Base-by-base conservation (phyloP, 2,329 filamentous ascomycete genomes). In the Cladosporium sp. region DNA sequence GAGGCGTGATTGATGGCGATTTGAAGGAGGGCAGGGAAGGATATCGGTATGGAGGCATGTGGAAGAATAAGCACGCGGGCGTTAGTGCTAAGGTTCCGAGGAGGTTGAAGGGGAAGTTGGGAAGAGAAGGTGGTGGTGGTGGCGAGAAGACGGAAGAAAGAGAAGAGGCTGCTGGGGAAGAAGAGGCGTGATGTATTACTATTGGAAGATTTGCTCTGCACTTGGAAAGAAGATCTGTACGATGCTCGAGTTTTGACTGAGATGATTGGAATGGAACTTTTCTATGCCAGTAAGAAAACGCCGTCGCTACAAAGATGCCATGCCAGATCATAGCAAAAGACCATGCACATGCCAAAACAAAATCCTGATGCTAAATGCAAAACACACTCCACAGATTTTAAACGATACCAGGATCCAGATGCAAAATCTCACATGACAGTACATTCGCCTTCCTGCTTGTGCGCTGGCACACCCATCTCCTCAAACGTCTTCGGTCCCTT, bases 401-500 rank as follows among this genome's bases (percentile, higher is more conserved):
- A 34, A 12, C 30, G 9, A 34, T 2, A 34, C 7, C 30, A 17
- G 6, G 11, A 17, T 5, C 25, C 25, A 19, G 17, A 30, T 47
- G 5, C 2, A 2, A 47, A 15, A 8, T 1, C 17, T 54, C 47
- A 60, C 58, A 60, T 60, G 19, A 60, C 52, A 20, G 97, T 92
- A 79, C 93, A 99, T 75, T 97, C 92, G 65, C 84, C 84, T n/a
- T 96, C 90, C 62, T 87, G 83, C 74, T 94, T 92, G 50, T 82
- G 86, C 68, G 87, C 83, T 6, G 92, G 90, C 67, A 99, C 93
- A 39, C 94, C 94, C 94, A 99, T 99, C 72, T 95, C 92, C 72
- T 97, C 93, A 73, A 99, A 99, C 0, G 94, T 97, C 67, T 94
- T 90, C 1, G 94, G 93, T 11, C 93, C 94, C 70, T 92, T 90